Evolutionary conservation across 148 eudicot species (phyloP).

Genomic region (Rhododendron mucronatum): DNA sequence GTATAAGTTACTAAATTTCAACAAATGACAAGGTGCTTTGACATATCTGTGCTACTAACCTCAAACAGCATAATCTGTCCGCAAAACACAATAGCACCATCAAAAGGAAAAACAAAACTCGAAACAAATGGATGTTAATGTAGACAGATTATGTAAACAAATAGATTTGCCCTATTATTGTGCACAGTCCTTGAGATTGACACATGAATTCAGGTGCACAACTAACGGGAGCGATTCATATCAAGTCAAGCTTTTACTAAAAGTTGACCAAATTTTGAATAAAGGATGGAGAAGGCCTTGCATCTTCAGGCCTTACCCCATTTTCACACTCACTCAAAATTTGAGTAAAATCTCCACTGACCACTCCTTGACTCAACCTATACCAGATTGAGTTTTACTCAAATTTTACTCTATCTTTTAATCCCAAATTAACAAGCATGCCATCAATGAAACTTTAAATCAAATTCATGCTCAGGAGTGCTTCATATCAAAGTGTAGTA

Average conservation of each 20-base stretch:
- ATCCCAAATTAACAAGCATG: background rate
- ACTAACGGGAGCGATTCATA: background rate
- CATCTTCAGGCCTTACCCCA: background rate
- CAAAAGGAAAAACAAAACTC: background rate
- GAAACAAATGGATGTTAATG: background rate
- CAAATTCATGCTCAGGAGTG: background rate
- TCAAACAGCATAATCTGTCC: background rate
- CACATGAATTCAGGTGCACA: background rate
- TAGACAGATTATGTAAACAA: background rate
- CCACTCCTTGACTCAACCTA: background rate
- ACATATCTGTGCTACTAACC: background rate
- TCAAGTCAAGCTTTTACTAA: background rate
- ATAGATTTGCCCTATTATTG: background rate
- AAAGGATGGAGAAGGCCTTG: background rate
- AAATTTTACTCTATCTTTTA: background rate
- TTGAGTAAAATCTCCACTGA: background rate
- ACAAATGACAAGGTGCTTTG: background rate
- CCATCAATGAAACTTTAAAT: background rate
- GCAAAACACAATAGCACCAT: background rate
- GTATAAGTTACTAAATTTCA: constrained; percentile 1
- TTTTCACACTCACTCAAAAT: background rate
- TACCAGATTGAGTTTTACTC: background rate
- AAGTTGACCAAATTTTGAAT: background rate
- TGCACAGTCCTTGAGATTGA: background rate
- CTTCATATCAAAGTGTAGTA: background rate